phyloP scores from a whole-genome alignment of 495 filamentous ascomycete species.

The Podospora tetraspora region DNA sequence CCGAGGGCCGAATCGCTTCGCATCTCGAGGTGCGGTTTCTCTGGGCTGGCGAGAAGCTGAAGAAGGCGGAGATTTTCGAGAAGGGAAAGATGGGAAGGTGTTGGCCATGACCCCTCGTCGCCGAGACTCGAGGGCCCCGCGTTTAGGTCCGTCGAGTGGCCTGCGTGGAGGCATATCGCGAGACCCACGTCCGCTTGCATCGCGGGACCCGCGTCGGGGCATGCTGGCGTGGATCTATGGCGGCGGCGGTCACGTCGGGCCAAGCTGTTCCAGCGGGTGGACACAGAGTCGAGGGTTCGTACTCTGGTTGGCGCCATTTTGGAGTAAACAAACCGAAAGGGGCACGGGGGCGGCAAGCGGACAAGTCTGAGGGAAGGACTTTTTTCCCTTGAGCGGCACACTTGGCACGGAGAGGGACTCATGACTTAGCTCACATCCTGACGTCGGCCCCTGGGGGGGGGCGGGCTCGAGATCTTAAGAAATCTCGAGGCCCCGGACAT shows the following conservation, averaged over 20 bases:
- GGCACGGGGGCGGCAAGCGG: not conserved
- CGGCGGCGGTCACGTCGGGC: constrained; percentile 18
- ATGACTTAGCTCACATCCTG: not conserved
- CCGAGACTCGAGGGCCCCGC: not conserved
- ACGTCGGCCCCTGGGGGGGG: not conserved
- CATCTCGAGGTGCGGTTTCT: constrained; percentile 24
- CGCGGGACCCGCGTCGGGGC: constrained; percentile 9
- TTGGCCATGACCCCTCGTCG: not conserved
- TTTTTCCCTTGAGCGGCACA: not conserved
- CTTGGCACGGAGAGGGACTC: not conserved
- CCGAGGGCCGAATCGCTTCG: constrained; percentile 39
- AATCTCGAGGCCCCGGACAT: not conserved
- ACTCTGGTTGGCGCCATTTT: constrained; percentile 18
- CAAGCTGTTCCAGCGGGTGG: constrained; percentile 11
- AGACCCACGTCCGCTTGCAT: constrained; percentile 1
- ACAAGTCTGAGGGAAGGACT: not conserved
- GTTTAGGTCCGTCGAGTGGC: not conserved
- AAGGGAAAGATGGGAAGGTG: not conserved
- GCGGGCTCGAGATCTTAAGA: not conserved
- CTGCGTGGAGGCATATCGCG: not conserved
- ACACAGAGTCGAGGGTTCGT: constrained; percentile 20
- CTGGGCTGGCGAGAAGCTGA: not conserved
- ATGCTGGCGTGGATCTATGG: constrained; percentile 9
- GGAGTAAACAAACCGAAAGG: not conserved
- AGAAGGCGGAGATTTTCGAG: not conserved